Evolutionary conservation across 2,329 filamentous ascomycete species (phyloP).

Genomic region (Microcyclospora tardicrescens): DNA sequence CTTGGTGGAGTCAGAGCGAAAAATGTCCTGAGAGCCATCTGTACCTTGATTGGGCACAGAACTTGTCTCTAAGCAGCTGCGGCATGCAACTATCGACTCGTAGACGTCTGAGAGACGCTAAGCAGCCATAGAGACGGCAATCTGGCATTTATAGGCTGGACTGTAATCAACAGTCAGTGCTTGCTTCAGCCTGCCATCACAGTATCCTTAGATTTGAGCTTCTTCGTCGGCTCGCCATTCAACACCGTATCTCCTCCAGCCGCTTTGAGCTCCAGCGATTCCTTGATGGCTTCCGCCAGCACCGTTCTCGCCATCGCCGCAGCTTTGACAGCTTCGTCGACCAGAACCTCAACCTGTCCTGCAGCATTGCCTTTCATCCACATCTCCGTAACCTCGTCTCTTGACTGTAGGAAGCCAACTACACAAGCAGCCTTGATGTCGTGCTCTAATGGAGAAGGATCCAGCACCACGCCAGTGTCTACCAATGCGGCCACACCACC

Average conservation of each 20-base stretch:
- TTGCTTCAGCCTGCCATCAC: slow-evolving; percentile 19
- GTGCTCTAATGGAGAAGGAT: slow-evolving; percentile 74
- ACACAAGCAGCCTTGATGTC: slow-evolving; percentile 72
- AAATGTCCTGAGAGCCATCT: no score
- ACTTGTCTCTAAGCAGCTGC: no score
- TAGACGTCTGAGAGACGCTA: no score
- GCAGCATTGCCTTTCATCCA: slow-evolving; percentile 72
- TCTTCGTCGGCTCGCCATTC: slow-evolving; percentile 8
- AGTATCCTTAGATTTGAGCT: slow-evolving; percentile 11
- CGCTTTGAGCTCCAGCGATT: slow-evolving; percentile 34
- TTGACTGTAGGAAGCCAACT: slow-evolving; percentile 71
- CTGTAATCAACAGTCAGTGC: not conserved
- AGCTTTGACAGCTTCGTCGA: slow-evolving; percentile 52
- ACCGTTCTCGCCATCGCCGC: slow-evolving; percentile 47
- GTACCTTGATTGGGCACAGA: no score
- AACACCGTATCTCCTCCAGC: slow-evolving; percentile 3
- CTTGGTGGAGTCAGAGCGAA: no score
- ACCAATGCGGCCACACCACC: slow-evolving; percentile 82
- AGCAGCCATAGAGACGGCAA: no score
- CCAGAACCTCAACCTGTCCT: slow-evolving; percentile 37
- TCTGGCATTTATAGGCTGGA: no score
- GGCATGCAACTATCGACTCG: no score
- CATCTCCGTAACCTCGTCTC: slow-evolving; percentile 86
- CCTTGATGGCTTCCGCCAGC: slow-evolving; percentile 47
- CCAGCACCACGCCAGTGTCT: slow-evolving; percentile 47